Percentiles rank a stretch among this genome's conserved stretches.
Evolutionary conservation across 139 green algal genomes (phyloP).

Genomic region (Deuterostichococcus epilithicus): DNA sequence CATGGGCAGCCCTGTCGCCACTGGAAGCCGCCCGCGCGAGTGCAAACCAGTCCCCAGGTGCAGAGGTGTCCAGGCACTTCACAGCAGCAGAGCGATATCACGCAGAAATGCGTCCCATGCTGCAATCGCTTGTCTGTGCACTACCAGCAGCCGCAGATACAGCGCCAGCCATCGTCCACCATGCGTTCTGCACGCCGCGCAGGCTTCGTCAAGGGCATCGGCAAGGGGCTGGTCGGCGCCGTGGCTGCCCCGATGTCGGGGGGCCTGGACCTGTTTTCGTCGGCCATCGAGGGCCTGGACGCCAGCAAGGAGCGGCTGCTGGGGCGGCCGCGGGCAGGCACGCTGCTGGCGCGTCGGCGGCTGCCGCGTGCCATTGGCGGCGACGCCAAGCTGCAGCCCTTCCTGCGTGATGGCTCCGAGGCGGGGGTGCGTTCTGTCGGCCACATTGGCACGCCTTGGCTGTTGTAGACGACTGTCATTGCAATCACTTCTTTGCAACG

Average conservation of each 20-base stretch:
- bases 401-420: slow-evolving; percentile 29
- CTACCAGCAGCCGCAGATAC: background rate
- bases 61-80: too few relatives aligned
- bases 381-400: slow-evolving; percentile 68
- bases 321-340: slow-evolving; percentile 5
- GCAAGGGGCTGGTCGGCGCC: slow-evolving; percentile 72
- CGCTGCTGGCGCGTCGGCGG: slow-evolving; percentile 26
- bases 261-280: slow-evolving; percentile 56
- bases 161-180: too few relatives aligned
- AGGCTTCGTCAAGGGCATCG: slow-evolving; percentile 54
- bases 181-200: background rate
- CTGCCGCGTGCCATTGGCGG: slow-evolving; percentile 67
- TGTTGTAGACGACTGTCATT: background rate
- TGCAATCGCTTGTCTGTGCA: slow-evolving; percentile 2
- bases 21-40: too few relatives aligned
- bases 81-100: too few relatives aligned
- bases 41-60: too few relatives aligned
- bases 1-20: too few relatives aligned
- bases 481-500: too few relatives aligned
- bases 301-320: slow-evolving; percentile 41
- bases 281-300: slow-evolving; percentile 38
- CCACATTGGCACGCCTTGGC: background rate
- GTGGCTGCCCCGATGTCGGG: slow-evolving; percentile 74
- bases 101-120: too few relatives aligned
- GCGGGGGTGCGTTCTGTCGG: background rate